phyloP scores from a whole-genome alignment of 768 basidiomycete species.

The Podaxis sp. region DNA sequence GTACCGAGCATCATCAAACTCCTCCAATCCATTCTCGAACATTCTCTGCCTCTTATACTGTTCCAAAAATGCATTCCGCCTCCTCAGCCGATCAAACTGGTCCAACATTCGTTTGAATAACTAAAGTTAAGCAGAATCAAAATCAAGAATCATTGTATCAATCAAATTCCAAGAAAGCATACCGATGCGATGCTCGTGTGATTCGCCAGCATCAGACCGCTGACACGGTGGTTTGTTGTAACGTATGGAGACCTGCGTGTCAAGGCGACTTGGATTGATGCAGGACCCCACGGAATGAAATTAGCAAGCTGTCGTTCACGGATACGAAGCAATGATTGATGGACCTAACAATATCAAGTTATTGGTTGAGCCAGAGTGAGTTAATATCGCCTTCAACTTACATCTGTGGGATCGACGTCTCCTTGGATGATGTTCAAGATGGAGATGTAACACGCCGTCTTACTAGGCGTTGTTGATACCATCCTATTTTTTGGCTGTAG shows the following conservation, averaged over 20 bases:
- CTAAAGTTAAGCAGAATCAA: conserved; percentile 37
- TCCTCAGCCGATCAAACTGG: conserved; percentile 86
- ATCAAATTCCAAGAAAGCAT: conserved; percentile 28
- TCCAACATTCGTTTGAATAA: conserved; percentile 95
- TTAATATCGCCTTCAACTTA: conserved; percentile 31
- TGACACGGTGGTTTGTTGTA: conserved; percentile 87
- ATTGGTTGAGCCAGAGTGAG: conserved; percentile 4
- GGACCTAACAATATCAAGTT: conserved; percentile 58
- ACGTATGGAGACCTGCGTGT: conserved; percentile 91
- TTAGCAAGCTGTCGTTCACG: conserved; percentile 95
- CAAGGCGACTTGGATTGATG: conserved; percentile 95
- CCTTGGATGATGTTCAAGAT: conserved; percentile 98
- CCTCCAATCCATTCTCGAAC: conserved; percentile 90
- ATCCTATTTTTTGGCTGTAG: conserved; percentile 98
- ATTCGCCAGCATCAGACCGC: conserved; percentile 97
- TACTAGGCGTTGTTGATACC: conserved; percentile 92
- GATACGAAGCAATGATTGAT: conserved; percentile 95
- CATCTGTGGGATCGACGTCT: conserved; percentile 97
- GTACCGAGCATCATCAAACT: conserved; percentile 97
- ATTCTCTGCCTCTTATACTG: conserved; percentile 97
- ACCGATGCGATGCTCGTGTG: conserved; percentile 98
- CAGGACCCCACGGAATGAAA: conserved; percentile 99
- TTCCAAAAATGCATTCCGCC: conserved; percentile 92
- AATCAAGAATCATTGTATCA: not conserved
- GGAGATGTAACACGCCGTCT: conserved; percentile 94